Conservation (phyloP, 345 rosid genomes). For the Pistacia integerrima region DNA sequence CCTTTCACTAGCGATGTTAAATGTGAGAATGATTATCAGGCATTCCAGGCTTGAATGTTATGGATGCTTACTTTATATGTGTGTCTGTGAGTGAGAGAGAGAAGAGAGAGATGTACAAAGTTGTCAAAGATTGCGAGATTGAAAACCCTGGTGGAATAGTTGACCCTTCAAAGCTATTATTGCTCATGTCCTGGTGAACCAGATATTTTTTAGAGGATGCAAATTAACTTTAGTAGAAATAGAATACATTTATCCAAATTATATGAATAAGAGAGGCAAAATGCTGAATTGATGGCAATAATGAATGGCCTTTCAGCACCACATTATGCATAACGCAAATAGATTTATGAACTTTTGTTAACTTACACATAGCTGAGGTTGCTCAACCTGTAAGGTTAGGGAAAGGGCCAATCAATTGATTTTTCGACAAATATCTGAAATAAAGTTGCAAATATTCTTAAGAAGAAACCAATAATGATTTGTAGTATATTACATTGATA, state of each 20-base stretch:
- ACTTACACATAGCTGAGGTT: slow-evolving; percentile 67
- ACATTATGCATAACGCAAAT: not conserved
- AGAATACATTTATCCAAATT: not conserved
- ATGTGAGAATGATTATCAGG: not conserved
- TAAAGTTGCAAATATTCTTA: not conserved
- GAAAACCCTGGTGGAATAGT: slow-evolving; percentile 61
- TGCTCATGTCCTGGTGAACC: slow-evolving; percentile 71
- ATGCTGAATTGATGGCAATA: not conserved
- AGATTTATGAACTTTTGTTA: not conserved
- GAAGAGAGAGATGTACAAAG: slow-evolving; percentile 54
- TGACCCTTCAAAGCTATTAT: slow-evolving; percentile 52
- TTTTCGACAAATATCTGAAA: slow-evolving; percentile 71
- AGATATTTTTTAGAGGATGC: slow-evolving; percentile 1
- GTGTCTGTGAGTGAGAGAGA: not conserved
- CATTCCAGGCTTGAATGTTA: not conserved
- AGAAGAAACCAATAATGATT: not conserved
- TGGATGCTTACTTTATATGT: not conserved
- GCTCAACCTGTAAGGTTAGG: slow-evolving; percentile 59
- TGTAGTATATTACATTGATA: too few species aligned
- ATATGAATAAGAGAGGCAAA: too few species aligned
- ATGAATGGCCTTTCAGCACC: not conserved
- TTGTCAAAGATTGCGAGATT: slow-evolving; percentile 45
- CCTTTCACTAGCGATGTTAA: too few species aligned
- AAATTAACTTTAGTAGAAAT: not conserved
- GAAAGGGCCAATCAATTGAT: slow-evolving; percentile 50